A percentile compares a stretch with the other conserved stretches of the same genome.
Evolutionary conservation across 306 rosid genomes (phyloP).

Genomic region (Citrullus amarus): DNA sequence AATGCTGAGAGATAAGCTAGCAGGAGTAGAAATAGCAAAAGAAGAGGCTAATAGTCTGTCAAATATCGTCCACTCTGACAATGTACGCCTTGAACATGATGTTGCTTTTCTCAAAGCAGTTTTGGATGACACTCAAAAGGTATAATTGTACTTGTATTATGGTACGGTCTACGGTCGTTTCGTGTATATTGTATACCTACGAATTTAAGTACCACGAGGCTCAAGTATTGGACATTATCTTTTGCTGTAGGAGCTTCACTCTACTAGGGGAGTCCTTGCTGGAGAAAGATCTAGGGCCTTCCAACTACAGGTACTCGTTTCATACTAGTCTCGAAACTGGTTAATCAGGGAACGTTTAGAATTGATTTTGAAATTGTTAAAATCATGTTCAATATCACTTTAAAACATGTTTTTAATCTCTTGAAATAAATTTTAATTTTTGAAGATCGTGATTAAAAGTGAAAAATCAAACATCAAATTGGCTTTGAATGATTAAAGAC

Average conservation of each 20-base stretch:
- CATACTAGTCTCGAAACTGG: too few species aligned
- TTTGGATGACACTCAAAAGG: conserved; percentile 94
- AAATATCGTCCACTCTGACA: conserved; percentile 80
- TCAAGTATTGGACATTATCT: not conserved
- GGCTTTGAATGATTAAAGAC: too few species aligned
- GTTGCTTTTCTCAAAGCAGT: conserved; percentile 98
- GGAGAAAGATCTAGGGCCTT: conserved; percentile 91
- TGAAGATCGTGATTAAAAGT: too few species aligned
- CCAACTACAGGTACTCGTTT: conserved; percentile 60
- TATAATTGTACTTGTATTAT: conserved; percentile 17
- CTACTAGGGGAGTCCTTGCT: conserved; percentile 87
- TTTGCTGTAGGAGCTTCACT: conserved; percentile 66
- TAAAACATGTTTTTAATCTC: too few species aligned
- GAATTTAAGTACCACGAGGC: not conserved
- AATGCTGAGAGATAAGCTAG: conserved; percentile 60
- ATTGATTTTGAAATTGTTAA: too few species aligned
- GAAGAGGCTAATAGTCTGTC: conserved; percentile 82
- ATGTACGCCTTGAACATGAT: conserved; percentile 89
- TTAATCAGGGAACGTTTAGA: too few species aligned
- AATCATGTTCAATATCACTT: too few species aligned
- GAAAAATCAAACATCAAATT: too few species aligned
- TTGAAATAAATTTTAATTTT: too few species aligned
- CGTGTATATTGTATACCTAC: not conserved
- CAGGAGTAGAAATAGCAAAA: conserved; percentile 63
- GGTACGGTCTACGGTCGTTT: not conserved